phyloP scores from a whole-genome alignment of 2,329 filamentous ascomycete genomes.

The Neurospora sp. region DNA sequence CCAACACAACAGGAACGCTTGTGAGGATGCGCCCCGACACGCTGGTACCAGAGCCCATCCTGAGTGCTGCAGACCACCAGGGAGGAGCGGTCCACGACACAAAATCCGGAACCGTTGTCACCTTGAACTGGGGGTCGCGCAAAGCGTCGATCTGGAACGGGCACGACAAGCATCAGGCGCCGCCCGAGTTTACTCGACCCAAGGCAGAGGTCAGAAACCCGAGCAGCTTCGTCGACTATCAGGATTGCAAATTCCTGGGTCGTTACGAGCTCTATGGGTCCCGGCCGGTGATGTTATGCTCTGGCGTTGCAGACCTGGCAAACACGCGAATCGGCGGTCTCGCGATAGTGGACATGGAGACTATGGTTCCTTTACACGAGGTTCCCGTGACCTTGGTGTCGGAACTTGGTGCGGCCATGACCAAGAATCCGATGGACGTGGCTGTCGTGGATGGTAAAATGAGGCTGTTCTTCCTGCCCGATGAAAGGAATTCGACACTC shows the following conservation, averaged over 20 bases:
- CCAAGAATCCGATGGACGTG: conserved; percentile 39
- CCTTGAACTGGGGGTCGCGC: conserved; percentile 37
- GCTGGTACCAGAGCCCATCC: conserved; percentile 24
- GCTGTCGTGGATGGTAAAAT: conserved; percentile 32
- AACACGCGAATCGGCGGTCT: conserved; percentile 31
- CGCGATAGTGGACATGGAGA: conserved; percentile 34
- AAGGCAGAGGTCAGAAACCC: conserved; percentile 25
- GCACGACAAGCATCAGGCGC: conserved; percentile 11
- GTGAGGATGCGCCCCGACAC: conserved; percentile 28
- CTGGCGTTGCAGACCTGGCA: conserved; percentile 30
- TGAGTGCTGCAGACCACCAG: conserved; percentile 31
- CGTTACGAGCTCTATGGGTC: conserved; percentile 23
- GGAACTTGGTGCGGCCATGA: conserved; percentile 28
- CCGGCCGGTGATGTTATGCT: conserved; percentile 36
- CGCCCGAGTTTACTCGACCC: conserved; percentile 17
- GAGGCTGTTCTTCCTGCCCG: conserved; percentile 36
- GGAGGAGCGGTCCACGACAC: conserved; percentile 36
- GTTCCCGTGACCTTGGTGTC: conserved; percentile 33
- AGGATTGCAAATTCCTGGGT: conserved; percentile 42
- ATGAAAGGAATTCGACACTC: conserved; percentile 35
- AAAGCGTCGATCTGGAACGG: conserved; percentile 27
- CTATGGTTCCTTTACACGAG: conserved; percentile 35
- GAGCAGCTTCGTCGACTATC: conserved; percentile 36
- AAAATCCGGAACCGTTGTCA: conserved; percentile 24
- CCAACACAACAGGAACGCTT: conserved; percentile 34